phyloP scores from a whole-genome alignment of 306 rosid genomes.

The Leucaena leucocephala region DNA sequence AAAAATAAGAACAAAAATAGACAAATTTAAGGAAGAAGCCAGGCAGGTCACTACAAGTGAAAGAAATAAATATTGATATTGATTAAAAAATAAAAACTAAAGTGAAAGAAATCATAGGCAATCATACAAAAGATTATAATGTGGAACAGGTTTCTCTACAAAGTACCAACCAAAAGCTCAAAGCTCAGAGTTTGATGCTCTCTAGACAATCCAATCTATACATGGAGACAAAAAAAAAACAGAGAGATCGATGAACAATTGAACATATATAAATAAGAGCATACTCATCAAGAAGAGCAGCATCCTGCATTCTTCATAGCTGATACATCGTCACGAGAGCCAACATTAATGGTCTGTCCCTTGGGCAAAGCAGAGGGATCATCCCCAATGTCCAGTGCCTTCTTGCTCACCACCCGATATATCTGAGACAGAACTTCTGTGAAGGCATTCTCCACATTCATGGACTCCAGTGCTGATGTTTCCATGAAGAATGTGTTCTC shows the following conservation, averaged over 20 bases:
- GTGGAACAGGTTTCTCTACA: conserved; percentile 32
- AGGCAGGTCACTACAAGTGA: too few species aligned
- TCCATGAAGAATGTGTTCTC: conserved; percentile 78
- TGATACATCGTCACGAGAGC: conserved; percentile 73
- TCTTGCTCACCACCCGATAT: conserved; percentile 64
- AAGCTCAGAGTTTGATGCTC: conserved; percentile 37
- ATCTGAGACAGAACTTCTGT: conserved; percentile 71
- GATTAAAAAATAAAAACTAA: neutral
- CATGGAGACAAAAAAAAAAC: conserved; percentile 37
- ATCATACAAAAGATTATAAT: neutral
- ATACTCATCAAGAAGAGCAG: conserved; percentile 52
- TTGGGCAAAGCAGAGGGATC: conserved; percentile 82
- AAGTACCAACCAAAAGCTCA: conserved; percentile 26
- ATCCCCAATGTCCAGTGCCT: conserved; percentile 71
- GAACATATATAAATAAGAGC: neutral
- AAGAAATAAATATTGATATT: neutral
- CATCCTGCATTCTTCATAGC: conserved; percentile 74
- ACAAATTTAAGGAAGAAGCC: too few species aligned
- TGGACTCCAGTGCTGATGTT: conserved; percentile 80
- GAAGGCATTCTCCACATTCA: conserved; percentile 77
- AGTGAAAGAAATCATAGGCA: too few species aligned
- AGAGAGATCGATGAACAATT: neutral
- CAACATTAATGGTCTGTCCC: conserved; percentile 66
- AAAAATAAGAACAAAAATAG: neutral
- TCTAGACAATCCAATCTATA: conserved; percentile 44